phyloP scores from a whole-genome alignment of 805 yeast species.

The Kazachstania psychrophila region DNA sequence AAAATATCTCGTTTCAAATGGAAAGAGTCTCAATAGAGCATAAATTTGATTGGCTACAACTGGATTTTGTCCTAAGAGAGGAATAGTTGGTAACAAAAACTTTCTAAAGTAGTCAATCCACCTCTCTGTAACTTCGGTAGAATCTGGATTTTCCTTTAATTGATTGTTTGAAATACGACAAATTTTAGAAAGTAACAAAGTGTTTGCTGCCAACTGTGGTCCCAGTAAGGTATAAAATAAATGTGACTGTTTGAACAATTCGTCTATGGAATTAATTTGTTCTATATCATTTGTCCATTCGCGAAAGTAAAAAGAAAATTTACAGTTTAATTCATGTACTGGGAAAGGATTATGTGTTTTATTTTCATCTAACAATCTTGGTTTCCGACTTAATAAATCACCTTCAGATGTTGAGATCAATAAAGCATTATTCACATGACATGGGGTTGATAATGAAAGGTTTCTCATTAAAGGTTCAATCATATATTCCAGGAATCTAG shows the following conservation, averaged over 20 bases:
- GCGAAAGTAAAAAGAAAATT: conserved; percentile 35
- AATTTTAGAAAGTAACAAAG: conserved; percentile 44
- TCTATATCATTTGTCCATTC: conserved; percentile 43
- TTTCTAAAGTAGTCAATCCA: conserved; percentile 61
- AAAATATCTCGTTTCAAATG: conserved; percentile 58
- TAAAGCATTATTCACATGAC: conserved; percentile 2
- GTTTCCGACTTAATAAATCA: conserved; percentile 12
- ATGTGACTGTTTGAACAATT: conserved; percentile 30
- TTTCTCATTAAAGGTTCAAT: conserved; percentile 37
- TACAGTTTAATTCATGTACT: conserved; percentile 9
- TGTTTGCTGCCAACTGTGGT: conserved; percentile 40
- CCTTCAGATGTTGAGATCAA: conserved; percentile 10
- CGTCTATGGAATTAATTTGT: conserved; percentile 30
- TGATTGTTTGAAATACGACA: conserved; percentile 48
- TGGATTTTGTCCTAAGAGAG: conserved; percentile 46
- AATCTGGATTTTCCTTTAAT: conserved; percentile 17
- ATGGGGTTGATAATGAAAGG: not conserved
- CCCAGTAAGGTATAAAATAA: conserved; percentile 37
- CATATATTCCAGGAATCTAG: conserved; percentile 40
- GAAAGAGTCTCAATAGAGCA: conserved; percentile 41
- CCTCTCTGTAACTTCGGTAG: conserved; percentile 7
- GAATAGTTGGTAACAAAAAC: conserved; percentile 55
- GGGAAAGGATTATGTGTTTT: conserved; percentile 12
- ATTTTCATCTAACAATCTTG: conserved; percentile 11
- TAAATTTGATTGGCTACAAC: conserved; percentile 53